Conservation (phyloP, 2,329 filamentous ascomycete species). For the Taxawa tesnikishii region DNA sequence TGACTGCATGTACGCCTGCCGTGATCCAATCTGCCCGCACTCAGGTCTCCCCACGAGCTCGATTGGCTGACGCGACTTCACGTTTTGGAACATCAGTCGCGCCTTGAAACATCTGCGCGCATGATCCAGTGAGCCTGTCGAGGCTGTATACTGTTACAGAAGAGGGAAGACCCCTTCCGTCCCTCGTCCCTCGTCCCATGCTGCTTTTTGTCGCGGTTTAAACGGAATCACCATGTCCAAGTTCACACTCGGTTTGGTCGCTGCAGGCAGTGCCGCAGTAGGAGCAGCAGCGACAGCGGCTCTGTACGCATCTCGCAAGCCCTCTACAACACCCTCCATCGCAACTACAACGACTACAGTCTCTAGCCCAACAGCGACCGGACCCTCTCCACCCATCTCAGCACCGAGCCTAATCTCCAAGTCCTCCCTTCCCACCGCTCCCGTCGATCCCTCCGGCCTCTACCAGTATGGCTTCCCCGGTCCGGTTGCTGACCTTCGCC, state of each 20-base stretch:
- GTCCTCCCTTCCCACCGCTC: constrained; percentile 13
- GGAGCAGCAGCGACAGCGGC: constrained; percentile 37
- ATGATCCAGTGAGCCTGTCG: no score
- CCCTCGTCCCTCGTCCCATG: no score
- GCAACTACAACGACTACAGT: constrained; percentile 23
- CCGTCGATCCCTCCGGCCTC: constrained; percentile 37
- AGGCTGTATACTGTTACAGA: no score
- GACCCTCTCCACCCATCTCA: constrained; percentile 14
- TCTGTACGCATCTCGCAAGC: constrained; percentile 23
- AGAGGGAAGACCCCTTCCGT: no score
- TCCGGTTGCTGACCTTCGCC: constrained; percentile 71
- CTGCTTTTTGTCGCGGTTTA: no score
- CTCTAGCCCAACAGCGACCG: constrained; percentile 12
- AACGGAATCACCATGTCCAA: constrained; percentile 30
- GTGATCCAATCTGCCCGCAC: no score
- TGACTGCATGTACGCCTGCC: no score
- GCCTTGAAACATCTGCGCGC: no score
- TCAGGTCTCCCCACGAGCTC: no score
- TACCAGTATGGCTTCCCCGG: constrained; percentile 69
- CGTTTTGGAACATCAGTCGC: no score
- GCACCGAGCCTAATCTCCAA: constrained; percentile 12
- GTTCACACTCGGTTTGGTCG: constrained; percentile 36
- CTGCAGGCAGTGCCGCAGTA: constrained; percentile 33
- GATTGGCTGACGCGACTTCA: no score
- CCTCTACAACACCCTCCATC: constrained; percentile 13